Evolutionary conservation across 108 stramenopile species (phyloP).

Genomic region (Cyclostephanos tholiformis): DNA sequence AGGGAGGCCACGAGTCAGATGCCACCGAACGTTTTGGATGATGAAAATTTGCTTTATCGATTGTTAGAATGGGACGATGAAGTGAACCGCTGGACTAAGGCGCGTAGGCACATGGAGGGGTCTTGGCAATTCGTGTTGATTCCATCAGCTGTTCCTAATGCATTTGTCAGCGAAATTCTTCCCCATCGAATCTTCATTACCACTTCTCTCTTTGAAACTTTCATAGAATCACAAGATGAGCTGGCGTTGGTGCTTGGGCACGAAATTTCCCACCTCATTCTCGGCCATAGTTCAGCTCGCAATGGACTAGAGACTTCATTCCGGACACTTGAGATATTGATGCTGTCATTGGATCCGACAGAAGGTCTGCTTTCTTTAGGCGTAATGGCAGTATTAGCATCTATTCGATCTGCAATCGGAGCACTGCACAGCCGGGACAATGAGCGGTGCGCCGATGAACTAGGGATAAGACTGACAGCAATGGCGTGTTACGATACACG

Average conservation of each 20-base stretch:
- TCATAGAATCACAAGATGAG: constrained; percentile 79
- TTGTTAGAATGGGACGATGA: constrained; percentile 37
- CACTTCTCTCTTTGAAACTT: constrained; percentile 64
- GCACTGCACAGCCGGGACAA: constrained; percentile 73
- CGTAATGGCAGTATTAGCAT: constrained; percentile 65
- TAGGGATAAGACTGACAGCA: constrained; percentile 76
- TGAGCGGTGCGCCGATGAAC: constrained; percentile 76
- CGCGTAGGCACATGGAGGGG: constrained; percentile 42
- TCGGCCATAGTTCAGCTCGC: constrained; percentile 67
- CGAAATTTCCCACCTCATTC: constrained; percentile 76
- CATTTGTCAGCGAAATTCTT: constrained; percentile 86
- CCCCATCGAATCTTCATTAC: constrained; percentile 87
- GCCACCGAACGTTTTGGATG: constrained; percentile 41
- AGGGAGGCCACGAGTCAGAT: constrained; percentile 30
- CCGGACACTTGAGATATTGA: constrained; percentile 74
- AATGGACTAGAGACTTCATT: constrained; percentile 67
- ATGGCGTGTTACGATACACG: constrained; percentile 82
- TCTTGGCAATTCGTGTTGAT: constrained; percentile 66
- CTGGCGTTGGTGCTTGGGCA: constrained; percentile 83
- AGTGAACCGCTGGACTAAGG: constrained; percentile 42
- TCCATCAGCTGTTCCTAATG: constrained; percentile 68
- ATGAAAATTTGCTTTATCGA: constrained; percentile 34
- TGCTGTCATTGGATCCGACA: constrained; percentile 83
- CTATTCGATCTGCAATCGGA: constrained; percentile 53
- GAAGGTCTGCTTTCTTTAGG: constrained; percentile 69